A percentile compares a stretch with the other conserved stretches of the same genome.
Evolutionary conservation across 441 rosid genomes (phyloP).

Genomic region (Adansonia madagascariensis): DNA sequence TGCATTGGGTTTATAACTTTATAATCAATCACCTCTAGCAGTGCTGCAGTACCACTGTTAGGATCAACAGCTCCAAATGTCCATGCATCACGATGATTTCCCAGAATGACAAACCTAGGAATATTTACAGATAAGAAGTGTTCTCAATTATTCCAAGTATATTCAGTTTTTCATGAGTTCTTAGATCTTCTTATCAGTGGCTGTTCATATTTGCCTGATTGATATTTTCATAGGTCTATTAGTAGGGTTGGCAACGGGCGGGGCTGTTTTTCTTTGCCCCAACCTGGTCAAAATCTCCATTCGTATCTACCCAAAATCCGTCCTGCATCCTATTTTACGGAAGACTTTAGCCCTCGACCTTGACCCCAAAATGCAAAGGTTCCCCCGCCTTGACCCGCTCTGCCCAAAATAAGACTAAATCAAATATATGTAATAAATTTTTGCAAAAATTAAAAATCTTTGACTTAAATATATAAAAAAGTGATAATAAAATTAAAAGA

Average conservation of each 20-base stretch:
- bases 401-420: too few species aligned
- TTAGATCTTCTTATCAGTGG: constrained; percentile 26
- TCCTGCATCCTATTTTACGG: too few species aligned
- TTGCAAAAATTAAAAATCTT: too few species aligned
- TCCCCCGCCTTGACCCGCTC: too few species aligned
- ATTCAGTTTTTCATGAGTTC: neutral
- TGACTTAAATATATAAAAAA: too few species aligned
- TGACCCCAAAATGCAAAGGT: too few species aligned
- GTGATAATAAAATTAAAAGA: too few species aligned
- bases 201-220: neutral
- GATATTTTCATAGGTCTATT: neutral
- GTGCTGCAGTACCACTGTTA: constrained; percentile 81
- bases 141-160: constrained; percentile 2
- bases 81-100: constrained; percentile 95
- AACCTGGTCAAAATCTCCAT: too few species aligned
- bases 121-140: constrained; percentile 4
- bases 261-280: too few species aligned
- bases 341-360: too few species aligned
- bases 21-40: constrained; percentile 60
- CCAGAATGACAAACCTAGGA: constrained; percentile 68
- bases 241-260: neutral
- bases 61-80: constrained; percentile 88
- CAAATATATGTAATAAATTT: too few species aligned
- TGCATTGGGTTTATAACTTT: neutral
- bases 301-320: too few species aligned